phyloP scores from a whole-genome alignment of 768 basidiomycete genomes.

The Suillus decipiens region DNA sequence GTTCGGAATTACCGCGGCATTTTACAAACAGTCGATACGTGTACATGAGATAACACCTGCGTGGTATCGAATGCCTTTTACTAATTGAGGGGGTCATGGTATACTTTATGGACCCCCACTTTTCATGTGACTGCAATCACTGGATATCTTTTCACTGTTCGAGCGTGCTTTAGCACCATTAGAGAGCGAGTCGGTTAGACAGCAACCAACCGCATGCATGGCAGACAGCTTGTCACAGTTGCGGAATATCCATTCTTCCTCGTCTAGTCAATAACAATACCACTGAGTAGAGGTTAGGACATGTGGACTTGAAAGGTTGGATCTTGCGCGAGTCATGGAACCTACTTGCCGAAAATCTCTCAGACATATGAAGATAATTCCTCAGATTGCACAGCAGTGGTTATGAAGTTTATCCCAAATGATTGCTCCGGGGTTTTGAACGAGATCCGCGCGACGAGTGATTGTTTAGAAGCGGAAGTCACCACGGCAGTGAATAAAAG shows the following conservation, averaged over 20 bases:
- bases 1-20: not conserved
- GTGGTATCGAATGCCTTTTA: not conserved
- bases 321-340: too few relatives aligned
- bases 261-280: conserved; percentile 54
- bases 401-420: too few relatives aligned
- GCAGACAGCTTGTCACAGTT: conserved; percentile 45
- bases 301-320: not conserved
- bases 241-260: conserved; percentile 46
- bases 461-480: too few relatives aligned
- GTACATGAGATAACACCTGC: not conserved
- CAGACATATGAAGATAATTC: too few relatives aligned
- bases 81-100: too few relatives aligned
- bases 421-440: too few relatives aligned
- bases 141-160: conserved; percentile 7
- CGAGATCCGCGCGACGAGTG: too few relatives aligned
- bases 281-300: conserved; percentile 33
- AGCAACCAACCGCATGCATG: conserved; percentile 14
- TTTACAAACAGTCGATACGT: not conserved
- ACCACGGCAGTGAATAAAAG: too few relatives aligned
- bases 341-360: too few relatives aligned
- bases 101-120: not conserved
- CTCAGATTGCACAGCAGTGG: too few relatives aligned
- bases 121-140: conserved; percentile 4
- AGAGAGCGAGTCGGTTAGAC: not conserved
- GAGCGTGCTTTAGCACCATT: not conserved